Percentiles rank a stretch among this genome's conserved stretches.
phyloP scores from a whole-genome alignment of 495 filamentous ascomycete species.

The Penicillium coffeae region DNA sequence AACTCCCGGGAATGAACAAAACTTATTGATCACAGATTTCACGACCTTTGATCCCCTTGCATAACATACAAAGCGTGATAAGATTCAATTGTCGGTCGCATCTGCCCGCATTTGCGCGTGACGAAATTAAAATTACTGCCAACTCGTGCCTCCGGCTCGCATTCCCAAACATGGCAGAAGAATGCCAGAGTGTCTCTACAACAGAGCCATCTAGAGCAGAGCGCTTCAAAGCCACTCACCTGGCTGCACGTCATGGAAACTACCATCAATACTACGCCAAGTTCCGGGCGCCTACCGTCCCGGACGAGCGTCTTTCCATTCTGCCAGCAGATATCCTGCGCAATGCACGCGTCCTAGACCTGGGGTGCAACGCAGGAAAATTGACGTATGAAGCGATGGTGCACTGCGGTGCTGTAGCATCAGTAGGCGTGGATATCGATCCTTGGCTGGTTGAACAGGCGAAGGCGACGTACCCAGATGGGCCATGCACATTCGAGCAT shows the following conservation, averaged over 20 bases:
- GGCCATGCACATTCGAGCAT: slow-evolving; percentile 28
- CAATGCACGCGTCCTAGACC: slow-evolving; percentile 26
- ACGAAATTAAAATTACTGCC: slow-evolving; percentile 13
- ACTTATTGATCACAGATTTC: no score
- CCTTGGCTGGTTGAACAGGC: slow-evolving; percentile 28
- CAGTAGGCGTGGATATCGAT: slow-evolving; percentile 30
- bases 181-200: slow-evolving; percentile 12
- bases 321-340: slow-evolving; percentile 25
- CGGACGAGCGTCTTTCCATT: slow-evolving; percentile 28
- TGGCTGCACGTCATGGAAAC: slow-evolving; percentile 28
- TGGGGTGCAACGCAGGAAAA: slow-evolving; percentile 29
- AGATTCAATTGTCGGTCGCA: slow-evolving; percentile 6
- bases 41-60: no score
- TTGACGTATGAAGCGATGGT: slow-evolving; percentile 25
- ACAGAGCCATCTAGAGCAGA: slow-evolving; percentile 26
- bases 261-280: slow-evolving; percentile 32
- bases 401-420: slow-evolving; percentile 21
- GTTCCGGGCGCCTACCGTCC: slow-evolving; percentile 24
- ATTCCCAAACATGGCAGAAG: slow-evolving; percentile 22
- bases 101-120: slow-evolving; percentile 9
- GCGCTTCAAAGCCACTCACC: slow-evolving; percentile 31
- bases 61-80: no score
- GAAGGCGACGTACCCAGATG: slow-evolving; percentile 24
- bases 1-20: no score
- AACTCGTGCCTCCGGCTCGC: slow-evolving; percentile 7